phyloP scores from a whole-genome alignment of 805 yeast species.

The Pichia heedii region DNA sequence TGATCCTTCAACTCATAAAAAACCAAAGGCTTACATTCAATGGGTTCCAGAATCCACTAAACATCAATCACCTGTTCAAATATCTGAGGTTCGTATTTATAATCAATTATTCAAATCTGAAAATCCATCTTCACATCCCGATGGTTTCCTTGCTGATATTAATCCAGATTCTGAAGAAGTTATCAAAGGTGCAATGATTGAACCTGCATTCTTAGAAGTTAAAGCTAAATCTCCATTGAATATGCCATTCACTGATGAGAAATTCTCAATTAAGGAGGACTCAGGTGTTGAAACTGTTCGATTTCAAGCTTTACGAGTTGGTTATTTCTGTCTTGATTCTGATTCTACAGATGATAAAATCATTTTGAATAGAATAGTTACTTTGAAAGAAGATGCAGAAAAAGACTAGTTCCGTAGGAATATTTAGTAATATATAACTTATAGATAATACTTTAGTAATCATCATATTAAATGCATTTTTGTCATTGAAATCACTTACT shows the following conservation, averaged over 20 bases:
- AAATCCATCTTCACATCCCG: constrained; percentile 82
- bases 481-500: too few relatives aligned
- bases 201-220: constrained; percentile 65
- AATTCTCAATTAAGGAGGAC: constrained; percentile 66
- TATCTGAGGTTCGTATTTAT: constrained; percentile 77
- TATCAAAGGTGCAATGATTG: constrained; percentile 58
- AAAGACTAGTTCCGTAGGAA: constrained; percentile 22
- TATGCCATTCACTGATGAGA: constrained; percentile 43
- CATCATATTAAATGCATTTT: too few relatives aligned
- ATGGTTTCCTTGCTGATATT: constrained; percentile 79
- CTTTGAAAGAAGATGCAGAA: constrained; percentile 75
- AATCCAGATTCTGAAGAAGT: constrained; percentile 72
- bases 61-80: constrained; percentile 50
- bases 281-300: constrained; percentile 74
- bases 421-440: neutral
- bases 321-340: constrained; percentile 86
- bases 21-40: constrained; percentile 94
- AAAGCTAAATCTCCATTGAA: constrained; percentile 68
- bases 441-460: too few relatives aligned
- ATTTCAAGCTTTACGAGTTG: constrained; percentile 96
- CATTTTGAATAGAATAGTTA: constrained; percentile 83
- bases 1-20: constrained; percentile 43
- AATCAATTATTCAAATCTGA: constrained; percentile 84
- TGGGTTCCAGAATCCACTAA: constrained; percentile 78
- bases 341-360: constrained; percentile 57